A percentile compares a stretch with the other conserved stretches of the same genome.
Evolutionary conservation across 805 yeast species (phyloP).

Genomic region (Myxozyma vanderwaltii): DNA sequence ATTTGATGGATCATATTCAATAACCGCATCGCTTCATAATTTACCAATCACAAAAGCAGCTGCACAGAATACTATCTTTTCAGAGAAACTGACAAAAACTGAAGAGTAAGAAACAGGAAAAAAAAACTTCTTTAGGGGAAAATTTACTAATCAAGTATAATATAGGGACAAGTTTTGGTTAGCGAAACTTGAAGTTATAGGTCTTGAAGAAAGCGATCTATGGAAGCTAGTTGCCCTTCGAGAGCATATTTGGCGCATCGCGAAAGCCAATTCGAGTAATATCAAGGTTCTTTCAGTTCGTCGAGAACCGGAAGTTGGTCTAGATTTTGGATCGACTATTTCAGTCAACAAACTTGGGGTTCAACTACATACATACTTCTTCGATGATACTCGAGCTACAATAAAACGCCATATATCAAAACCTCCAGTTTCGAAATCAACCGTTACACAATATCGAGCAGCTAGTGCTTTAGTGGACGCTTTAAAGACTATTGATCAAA

Average conservation of each 20-base stretch:
- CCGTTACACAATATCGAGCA: slow-evolving; percentile 9
- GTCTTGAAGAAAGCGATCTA: slow-evolving; percentile 67
- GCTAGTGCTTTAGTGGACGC: slow-evolving; percentile 29
- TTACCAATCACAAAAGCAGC: slow-evolving; percentile 21
- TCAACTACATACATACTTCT: slow-evolving; percentile 30
- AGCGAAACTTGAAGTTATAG: slow-evolving; percentile 69
- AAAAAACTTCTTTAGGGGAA: background rate
- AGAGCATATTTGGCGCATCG: slow-evolving; percentile 64
- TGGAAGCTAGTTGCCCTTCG: slow-evolving; percentile 82
- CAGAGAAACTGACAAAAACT: slow-evolving; percentile 20
- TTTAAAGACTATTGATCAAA: slow-evolving; percentile 25
- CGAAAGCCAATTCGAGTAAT: slow-evolving; percentile 37
- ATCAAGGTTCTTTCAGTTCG: slow-evolving; percentile 1
- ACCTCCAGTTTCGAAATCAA: slow-evolving; percentile 17
- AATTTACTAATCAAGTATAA: background rate
- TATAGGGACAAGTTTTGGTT: slow-evolving; percentile 70
- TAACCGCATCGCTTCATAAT: slow-evolving; percentile 26
- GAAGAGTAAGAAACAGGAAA: slow-evolving; percentile 27
- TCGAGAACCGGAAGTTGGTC: background rate
- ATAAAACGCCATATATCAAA: slow-evolving; percentile 14
- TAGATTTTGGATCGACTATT: slow-evolving; percentile 16
- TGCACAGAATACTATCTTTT: slow-evolving; percentile 10
- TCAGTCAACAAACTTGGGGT: slow-evolving; percentile 28
- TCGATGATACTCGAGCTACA: slow-evolving; percentile 31
- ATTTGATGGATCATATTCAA: slow-evolving; percentile 30